Evolutionary conservation across 495 filamentous ascomycete genomes (phyloP).

Genomic region (Talaromyces adpressus): DNA sequence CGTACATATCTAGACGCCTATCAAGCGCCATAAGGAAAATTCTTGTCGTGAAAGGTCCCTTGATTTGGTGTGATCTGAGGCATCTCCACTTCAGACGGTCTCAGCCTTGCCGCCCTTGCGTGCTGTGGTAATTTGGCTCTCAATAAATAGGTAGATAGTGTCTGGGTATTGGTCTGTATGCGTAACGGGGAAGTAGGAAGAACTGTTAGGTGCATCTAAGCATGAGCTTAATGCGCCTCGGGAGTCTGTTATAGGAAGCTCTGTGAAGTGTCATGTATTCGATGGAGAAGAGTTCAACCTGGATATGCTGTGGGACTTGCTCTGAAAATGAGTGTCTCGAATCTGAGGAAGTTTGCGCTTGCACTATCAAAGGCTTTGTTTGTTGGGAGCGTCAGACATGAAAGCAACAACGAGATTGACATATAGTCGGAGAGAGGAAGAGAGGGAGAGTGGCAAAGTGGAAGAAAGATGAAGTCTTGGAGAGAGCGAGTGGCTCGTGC

Average conservation of each 20-base stretch:
- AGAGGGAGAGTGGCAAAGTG: not conserved
- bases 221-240: not conserved
- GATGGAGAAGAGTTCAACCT: not conserved
- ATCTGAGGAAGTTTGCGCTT: not conserved
- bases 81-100: not conserved
- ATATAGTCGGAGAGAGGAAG: not conserved
- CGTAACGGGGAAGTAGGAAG: not conserved
- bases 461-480: not conserved
- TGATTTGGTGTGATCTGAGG: not conserved
- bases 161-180: not conserved
- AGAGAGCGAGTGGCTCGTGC: not conserved
- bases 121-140: not conserved
- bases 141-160: not conserved
- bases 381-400: no score
- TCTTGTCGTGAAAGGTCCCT: not conserved
- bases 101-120: slow-evolving; percentile 6
- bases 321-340: not conserved
- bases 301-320: not conserved
- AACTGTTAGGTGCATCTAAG: slow-evolving; percentile 1
- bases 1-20: not conserved
- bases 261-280: slow-evolving; percentile 2
- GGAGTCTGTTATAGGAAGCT: not conserved
- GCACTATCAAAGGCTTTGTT: not conserved
- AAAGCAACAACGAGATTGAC: no score
- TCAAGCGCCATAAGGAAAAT: not conserved